phyloP scores from a whole-genome alignment of 192 early-diverging fungal species.

The Coemansia sp. region DNA sequence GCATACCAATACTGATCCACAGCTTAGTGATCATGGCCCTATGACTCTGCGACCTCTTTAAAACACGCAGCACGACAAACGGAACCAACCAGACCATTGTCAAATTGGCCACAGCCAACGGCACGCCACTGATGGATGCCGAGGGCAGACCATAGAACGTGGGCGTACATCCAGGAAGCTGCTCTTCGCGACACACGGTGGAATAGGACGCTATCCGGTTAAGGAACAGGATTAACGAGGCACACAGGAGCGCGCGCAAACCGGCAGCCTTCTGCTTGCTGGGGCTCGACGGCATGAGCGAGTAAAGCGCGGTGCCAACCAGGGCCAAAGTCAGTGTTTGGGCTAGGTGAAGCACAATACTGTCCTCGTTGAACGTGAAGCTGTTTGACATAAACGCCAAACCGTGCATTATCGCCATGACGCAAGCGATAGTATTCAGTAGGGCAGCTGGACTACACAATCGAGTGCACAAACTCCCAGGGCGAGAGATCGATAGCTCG shows the following conservation, averaged over 20 bases:
- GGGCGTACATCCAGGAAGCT: constrained; percentile 74
- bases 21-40: constrained; percentile 51
- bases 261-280: constrained; percentile 27
- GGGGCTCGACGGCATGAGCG: not conserved
- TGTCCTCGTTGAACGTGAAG: constrained; percentile 88
- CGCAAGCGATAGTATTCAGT: constrained; percentile 37
- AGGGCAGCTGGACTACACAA: constrained; percentile 16
- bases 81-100: constrained; percentile 44
- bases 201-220: constrained; percentile 60
- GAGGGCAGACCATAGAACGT: constrained; percentile 71
- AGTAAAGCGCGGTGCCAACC: not conserved
- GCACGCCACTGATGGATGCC: constrained; percentile 35
- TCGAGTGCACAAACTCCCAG: constrained; percentile 61
- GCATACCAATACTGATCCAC: constrained; percentile 63
- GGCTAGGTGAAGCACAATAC: constrained; percentile 64
- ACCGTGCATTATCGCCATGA: constrained; percentile 54
- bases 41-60: constrained; percentile 59
- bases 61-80: constrained; percentile 35
- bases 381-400: constrained; percentile 84
- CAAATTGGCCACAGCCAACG: constrained; percentile 28
- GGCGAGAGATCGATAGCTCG: constrained; percentile 58
- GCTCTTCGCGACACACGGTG: constrained; percentile 90
- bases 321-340: constrained; percentile 60
- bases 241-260: constrained; percentile 46
- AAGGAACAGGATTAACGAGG: constrained; percentile 59